Base-by-base conservation (phyloP, 1,139 yeast genomes). In the Sugiyamaella neomexicana region DNA sequence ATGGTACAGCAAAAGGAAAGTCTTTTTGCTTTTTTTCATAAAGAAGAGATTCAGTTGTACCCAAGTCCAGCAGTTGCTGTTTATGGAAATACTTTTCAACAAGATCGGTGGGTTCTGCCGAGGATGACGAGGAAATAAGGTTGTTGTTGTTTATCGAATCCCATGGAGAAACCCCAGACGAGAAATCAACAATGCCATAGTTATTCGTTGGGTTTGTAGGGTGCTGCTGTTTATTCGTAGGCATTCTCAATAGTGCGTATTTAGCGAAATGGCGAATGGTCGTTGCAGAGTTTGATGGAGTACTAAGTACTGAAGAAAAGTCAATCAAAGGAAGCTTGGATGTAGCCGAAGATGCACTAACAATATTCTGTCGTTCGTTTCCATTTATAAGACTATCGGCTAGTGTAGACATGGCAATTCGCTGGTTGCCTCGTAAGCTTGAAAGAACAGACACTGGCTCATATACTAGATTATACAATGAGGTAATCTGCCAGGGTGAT, bases 221-320 rank as follows among this genome's bases (percentile, higher is more conserved):
- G 13, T 23, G n/a, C 13, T 29, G 38, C 16, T n/a, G n/a, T n/a
- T n/a, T n/a, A n/a, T n/a, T 27, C 25, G 17, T 34, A 6, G 47
- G 53, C 7, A 25, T 46, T 55, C 78, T 69, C 5, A 62, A 50
- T 10, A 77, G 67, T 1, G 65, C 62, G 17, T 72, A 61, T 48
- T 68, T 65, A 1, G 77, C 62, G 59, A 76, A 78, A 1, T 52
- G n/a, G 55, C 43, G 45, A 52, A 58, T n/a, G n/a, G n/a, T n/a
- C 17, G 23, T 20, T 27, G 58, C n/a, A 29, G 34, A 12, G 7
- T 25, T 36, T 38, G 38, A 20, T 9, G 31, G 13, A n/a, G 17
- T 38, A 4, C 12, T 39, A 15, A 38, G 48, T 1, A 56, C 52
- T 4, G 56, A 47, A 2, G 59, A 48, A 41, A 56, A 60, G 16